Evolutionary conservation across 805 yeast species (phyloP).

Genomic region (Candida hungchunana): DNA sequence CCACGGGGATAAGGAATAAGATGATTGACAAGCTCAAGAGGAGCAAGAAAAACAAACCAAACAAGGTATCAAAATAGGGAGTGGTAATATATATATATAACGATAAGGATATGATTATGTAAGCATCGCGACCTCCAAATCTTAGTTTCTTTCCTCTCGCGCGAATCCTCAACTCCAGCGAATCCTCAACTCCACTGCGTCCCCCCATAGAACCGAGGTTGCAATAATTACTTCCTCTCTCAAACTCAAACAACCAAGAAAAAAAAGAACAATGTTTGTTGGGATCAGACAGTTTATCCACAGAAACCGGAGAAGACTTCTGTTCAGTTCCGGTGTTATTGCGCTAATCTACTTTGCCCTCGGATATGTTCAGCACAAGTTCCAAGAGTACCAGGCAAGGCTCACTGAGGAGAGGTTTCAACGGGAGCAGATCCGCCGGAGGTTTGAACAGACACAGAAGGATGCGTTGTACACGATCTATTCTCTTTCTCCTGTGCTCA

Average conservation of each 20-base stretch:
- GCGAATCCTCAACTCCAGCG: too few relatives aligned
- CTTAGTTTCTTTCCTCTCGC: too few relatives aligned
- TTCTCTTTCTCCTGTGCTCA: slow-evolving; percentile 75
- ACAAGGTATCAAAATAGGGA: too few relatives aligned
- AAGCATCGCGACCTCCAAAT: too few relatives aligned
- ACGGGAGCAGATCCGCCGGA: slow-evolving; percentile 65
- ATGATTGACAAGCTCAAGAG: slow-evolving; percentile 7
- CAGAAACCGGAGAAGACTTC: slow-evolving; percentile 41
- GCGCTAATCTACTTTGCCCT: slow-evolving; percentile 42
- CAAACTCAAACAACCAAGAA: background rate
- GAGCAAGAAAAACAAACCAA: too few relatives aligned
- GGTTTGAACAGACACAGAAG: slow-evolving; percentile 88
- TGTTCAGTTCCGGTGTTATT: slow-evolving; percentile 32
- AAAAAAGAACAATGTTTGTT: slow-evolving; percentile 19
- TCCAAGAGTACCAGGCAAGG: slow-evolving; percentile 46
- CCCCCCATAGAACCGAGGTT: too few relatives aligned
- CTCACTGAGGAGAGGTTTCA: slow-evolving; percentile 55
- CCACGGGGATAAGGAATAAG: slow-evolving; percentile 6
- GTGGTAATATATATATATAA: too few relatives aligned
- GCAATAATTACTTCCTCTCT: too few relatives aligned
- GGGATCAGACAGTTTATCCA: slow-evolving; percentile 30
- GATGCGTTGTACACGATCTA: slow-evolving; percentile 83
- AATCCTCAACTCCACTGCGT: too few relatives aligned
- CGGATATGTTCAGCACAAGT: slow-evolving; percentile 39
- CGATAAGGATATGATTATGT: too few relatives aligned